Evolutionary conservation across 257 asterid species (phyloP).

Genomic region (Solanum chaucha): DNA sequence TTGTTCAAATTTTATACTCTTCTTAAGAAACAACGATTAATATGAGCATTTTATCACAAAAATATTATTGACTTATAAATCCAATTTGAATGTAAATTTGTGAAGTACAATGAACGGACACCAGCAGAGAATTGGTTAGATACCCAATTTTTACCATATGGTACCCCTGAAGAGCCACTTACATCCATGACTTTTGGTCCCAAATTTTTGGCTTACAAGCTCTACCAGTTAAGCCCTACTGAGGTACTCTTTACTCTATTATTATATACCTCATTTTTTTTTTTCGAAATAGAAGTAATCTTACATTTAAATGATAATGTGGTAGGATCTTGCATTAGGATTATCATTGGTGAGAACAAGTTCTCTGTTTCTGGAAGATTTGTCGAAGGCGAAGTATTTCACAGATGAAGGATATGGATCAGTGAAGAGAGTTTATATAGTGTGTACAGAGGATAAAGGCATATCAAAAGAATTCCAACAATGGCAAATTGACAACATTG

Average conservation of each 20-base stretch:
- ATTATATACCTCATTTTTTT: not conserved
- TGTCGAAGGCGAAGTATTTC: conserved; percentile 21
- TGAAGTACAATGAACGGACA: conserved; percentile 16
- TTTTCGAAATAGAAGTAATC: not conserved
- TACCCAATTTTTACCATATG: conserved; percentile 25
- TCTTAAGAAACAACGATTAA: no score
- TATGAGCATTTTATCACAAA: no score
- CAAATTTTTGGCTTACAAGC: conserved; percentile 11
- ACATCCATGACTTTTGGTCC: conserved; percentile 33
- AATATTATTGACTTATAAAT: not conserved
- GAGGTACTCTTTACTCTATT: conserved; percentile 19
- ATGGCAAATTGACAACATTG: conserved; percentile 29
- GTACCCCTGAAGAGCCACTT: conserved; percentile 21
- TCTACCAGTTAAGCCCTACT: conserved; percentile 23
- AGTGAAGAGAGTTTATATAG: conserved; percentile 24
- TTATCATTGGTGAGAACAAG: conserved; percentile 28
- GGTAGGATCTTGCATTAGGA: conserved; percentile 44
- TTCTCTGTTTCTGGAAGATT: conserved; percentile 23
- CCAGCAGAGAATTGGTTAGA: conserved; percentile 36
- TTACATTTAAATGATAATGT: not conserved
- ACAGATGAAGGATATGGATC: conserved; percentile 35
- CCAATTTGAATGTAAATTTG: not conserved
- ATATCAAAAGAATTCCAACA: conserved; percentile 26
- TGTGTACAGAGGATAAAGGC: conserved; percentile 24
- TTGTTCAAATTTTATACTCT: no score